These are phyloP conservation scores for Tolypocladium ophioglossoides DNA, from an alignment of 2,329 filamentous ascomycete genomes.

Conservation along the genomic window DNA sequence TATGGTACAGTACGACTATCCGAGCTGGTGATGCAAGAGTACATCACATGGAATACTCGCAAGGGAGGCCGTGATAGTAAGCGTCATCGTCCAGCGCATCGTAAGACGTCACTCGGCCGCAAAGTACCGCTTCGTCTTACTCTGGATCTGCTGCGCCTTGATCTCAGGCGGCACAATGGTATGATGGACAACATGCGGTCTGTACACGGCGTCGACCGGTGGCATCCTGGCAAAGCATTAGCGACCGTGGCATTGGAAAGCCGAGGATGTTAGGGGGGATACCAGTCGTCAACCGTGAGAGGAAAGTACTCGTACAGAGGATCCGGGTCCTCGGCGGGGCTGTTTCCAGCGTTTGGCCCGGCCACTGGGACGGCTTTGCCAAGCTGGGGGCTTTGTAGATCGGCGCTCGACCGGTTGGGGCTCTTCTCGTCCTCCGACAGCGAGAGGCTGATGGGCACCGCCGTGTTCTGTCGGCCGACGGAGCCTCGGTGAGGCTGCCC, in stretches of 20 bases:
- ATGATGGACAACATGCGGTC: constrained; percentile 90
- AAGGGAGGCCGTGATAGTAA: not conserved
- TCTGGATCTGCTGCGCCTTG: constrained; percentile 56
- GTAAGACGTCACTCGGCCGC: constrained; percentile 42
- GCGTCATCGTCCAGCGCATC: not conserved
- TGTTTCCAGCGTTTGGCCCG: constrained; percentile 35
- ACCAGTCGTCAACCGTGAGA: constrained; percentile 81
- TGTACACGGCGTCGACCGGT: constrained; percentile 80
- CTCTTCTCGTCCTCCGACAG: constrained; percentile 52
- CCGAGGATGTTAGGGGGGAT: constrained; percentile 10
- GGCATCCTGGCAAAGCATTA: constrained; percentile 48
- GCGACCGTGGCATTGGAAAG: not conserved
- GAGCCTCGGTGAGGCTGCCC: constrained; percentile 11
- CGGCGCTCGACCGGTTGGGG: constrained; percentile 38
- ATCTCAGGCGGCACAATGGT: constrained; percentile 60
- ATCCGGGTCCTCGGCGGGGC: constrained; percentile 67
- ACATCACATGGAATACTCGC: not conserved
- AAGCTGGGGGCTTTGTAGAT: constrained; percentile 40
- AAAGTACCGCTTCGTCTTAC: constrained; percentile 62
- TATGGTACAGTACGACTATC: constrained; percentile 1
- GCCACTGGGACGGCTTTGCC: constrained; percentile 24
- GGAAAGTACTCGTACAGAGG: constrained; percentile 93
- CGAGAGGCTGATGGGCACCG: constrained; percentile 39
- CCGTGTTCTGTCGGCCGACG: constrained; percentile 15
- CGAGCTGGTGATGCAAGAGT: not conserved